These are phyloP conservation scores for Ampelomyces quisqualis DNA, from an alignment of 2,329 filamentous ascomycete genomes.

Conservation along the genomic window DNA sequence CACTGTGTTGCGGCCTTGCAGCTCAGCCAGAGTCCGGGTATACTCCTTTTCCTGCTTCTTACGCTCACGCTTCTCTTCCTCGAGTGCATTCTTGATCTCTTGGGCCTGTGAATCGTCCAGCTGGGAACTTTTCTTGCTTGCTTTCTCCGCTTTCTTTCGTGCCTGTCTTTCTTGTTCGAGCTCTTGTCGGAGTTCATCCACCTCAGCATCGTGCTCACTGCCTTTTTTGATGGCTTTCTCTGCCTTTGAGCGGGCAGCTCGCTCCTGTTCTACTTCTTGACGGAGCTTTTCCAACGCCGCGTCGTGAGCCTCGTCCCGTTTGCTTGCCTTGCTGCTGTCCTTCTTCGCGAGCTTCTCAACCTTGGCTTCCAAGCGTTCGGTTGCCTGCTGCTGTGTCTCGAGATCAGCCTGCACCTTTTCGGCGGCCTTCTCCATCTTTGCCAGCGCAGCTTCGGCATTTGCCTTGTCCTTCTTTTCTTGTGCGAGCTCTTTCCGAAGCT, in stretches of 20 bases:
- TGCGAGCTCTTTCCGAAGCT: slow-evolving; percentile 49
- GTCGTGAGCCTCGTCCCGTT: slow-evolving; percentile 38
- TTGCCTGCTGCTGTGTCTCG: slow-evolving; percentile 33
- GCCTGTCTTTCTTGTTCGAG: slow-evolving; percentile 48
- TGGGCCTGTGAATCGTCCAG: slow-evolving; percentile 49
- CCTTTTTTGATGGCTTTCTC: slow-evolving; percentile 41
- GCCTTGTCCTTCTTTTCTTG: slow-evolving; percentile 50
- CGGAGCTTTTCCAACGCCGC: slow-evolving; percentile 37
- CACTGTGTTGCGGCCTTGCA: slow-evolving; percentile 62
- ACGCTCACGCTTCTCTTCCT: slow-evolving; percentile 54
- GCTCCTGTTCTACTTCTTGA: slow-evolving; percentile 48
- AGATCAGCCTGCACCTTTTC: slow-evolving; percentile 37
- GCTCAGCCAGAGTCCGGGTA: slow-evolving; percentile 60
- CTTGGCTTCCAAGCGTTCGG: slow-evolving; percentile 35
- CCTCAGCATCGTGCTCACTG: slow-evolving; percentile 22
- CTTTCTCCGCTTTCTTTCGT: slow-evolving; percentile 35
- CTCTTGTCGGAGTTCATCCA: slow-evolving; percentile 34
- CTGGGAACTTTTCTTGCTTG: slow-evolving; percentile 41
- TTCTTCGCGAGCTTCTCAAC: slow-evolving; percentile 39
- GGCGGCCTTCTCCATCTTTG: slow-evolving; percentile 40
- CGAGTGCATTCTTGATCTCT: slow-evolving; percentile 53
- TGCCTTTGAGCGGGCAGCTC: slow-evolving; percentile 27
- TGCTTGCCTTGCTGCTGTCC: slow-evolving; percentile 35
- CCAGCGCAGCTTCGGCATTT: slow-evolving; percentile 42
- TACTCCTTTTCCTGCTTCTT: slow-evolving; percentile 55